Conservation (phyloP, 2,329 filamentous ascomycete genomes). For the Verticillium tricorpus region DNA sequence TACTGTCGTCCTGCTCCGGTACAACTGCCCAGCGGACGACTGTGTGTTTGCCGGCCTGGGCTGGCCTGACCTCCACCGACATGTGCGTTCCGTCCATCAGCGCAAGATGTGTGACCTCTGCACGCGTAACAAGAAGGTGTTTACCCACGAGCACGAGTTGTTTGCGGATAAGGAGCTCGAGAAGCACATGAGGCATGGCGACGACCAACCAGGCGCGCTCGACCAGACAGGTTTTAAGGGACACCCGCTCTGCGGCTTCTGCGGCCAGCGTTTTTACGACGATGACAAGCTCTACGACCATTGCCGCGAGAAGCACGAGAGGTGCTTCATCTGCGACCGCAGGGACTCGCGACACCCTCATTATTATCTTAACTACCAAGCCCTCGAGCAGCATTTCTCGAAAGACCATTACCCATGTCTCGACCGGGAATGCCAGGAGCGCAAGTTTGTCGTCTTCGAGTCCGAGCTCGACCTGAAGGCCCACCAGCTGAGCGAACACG, state of each 20-base stretch:
- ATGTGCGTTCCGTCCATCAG: constrained; percentile 77
- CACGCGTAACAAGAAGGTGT: constrained; percentile 92
- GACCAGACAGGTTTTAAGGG: constrained; percentile 96
- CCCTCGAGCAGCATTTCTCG: constrained; percentile 80
- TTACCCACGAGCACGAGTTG: constrained; percentile 94
- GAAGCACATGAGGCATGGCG: constrained; percentile 84
- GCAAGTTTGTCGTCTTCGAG: constrained; percentile 96
- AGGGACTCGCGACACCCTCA: constrained; percentile 67
- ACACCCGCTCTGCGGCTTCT: constrained; percentile 92
- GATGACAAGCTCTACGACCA: constrained; percentile 93
- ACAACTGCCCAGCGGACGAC: constrained; percentile 84
- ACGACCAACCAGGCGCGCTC: constrained; percentile 81
- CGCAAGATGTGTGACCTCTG: constrained; percentile 92
- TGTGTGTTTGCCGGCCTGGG: constrained; percentile 77
- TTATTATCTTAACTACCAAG: constrained; percentile 86
- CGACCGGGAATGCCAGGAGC: constrained; percentile 85
- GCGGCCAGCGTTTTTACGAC: constrained; percentile 86
- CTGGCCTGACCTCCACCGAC: constrained; percentile 57
- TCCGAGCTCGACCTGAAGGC: constrained; percentile 93
- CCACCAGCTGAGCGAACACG: constrained; percentile 83
- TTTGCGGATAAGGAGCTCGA: constrained; percentile 78
- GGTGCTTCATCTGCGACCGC: constrained; percentile 90
- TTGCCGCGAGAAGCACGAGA: constrained; percentile 89
- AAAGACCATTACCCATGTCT: constrained; percentile 82
- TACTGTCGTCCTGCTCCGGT: constrained; percentile 79